Conservation (phyloP, 2,329 filamentous ascomycete species). For the Sporothrix pseudoabietina region DNA sequence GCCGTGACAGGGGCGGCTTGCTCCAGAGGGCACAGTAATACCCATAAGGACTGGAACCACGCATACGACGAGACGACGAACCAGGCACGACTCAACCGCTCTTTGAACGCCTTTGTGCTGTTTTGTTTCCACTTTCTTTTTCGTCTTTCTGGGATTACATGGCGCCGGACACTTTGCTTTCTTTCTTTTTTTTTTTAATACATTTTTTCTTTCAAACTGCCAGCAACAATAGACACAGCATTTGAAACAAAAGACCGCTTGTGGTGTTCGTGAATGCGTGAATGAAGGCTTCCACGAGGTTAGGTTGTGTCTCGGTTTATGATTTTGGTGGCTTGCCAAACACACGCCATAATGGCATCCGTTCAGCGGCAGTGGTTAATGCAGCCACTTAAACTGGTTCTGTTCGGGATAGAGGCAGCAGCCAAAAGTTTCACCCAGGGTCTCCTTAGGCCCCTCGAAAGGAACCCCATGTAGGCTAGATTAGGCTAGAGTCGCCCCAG, state of each 20-base stretch:
- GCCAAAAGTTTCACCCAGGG: not conserved
- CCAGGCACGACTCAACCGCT: not conserved
- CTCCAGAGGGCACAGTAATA: not conserved
- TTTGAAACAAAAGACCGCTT: not conserved
- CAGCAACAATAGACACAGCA: constrained; percentile 5
- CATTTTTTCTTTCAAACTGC: not conserved
- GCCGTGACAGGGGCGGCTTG: not conserved
- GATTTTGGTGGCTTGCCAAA: not conserved
- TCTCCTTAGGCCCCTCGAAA: not conserved
- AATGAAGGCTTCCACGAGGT: not conserved
- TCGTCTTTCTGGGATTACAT: constrained; percentile 7
- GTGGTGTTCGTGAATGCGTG: not conserved
- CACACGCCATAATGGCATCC: too few relatives aligned
- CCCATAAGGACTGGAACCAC: not conserved
- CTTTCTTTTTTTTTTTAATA: not conserved
- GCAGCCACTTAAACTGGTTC: constrained; percentile 18
- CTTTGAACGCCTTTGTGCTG: not conserved
- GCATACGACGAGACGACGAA: not conserved
- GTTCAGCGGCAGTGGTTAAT: not conserved
- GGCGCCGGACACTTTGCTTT: constrained; percentile 16
- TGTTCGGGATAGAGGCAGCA: constrained; percentile 4
- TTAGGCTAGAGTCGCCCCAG: constrained; percentile 17
- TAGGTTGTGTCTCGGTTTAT: not conserved
- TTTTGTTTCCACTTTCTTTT: not conserved
- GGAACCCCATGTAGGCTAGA: not conserved